These are phyloP conservation scores for Babesia gibsoni DNA, from an alignment of 169 alveolate species.

Conservation along the genomic window DNA sequence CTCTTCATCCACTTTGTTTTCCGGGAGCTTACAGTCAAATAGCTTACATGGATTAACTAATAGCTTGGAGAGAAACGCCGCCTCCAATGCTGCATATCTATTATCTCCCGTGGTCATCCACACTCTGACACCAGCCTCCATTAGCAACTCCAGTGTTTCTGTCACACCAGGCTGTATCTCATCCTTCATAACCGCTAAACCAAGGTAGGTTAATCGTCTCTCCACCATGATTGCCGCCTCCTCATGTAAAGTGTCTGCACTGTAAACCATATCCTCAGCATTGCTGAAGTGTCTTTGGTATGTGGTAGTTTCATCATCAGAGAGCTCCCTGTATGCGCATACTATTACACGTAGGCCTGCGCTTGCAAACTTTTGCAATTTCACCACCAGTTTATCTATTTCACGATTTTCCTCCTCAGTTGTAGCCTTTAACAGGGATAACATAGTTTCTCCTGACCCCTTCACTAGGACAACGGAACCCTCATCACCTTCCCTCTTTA, in stretches of 20 bases:
- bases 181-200: constrained; percentile 70
- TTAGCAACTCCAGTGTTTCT: constrained; percentile 52
- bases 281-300: constrained; percentile 76
- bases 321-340: constrained; percentile 85
- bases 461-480: constrained; percentile 19
- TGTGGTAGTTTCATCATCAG: constrained; percentile 76
- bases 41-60: constrained; percentile 26
- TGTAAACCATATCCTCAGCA: constrained; percentile 57
- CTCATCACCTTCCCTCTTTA: constrained; percentile 2
- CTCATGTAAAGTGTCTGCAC: constrained; percentile 28
- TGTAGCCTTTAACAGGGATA: constrained; percentile 2
- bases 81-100: constrained; percentile 61
- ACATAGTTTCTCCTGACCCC: constrained; percentile 36
- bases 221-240: constrained; percentile 37
- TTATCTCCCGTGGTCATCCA: constrained; percentile 87
- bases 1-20: constrained; percentile 6
- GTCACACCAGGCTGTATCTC: constrained; percentile 67
- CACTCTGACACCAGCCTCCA: constrained; percentile 81
- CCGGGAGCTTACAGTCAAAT: constrained; percentile 24
- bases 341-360: constrained; percentile 91
- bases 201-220: constrained; percentile 41
- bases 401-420: constrained; percentile 25
- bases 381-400: constrained; percentile 34
- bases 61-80: constrained; percentile 35
- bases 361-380: constrained; percentile 72